Evolutionary conservation across 164 flowering plant genomes (phyloP).

Genomic region (Magnolia sinica): DNA sequence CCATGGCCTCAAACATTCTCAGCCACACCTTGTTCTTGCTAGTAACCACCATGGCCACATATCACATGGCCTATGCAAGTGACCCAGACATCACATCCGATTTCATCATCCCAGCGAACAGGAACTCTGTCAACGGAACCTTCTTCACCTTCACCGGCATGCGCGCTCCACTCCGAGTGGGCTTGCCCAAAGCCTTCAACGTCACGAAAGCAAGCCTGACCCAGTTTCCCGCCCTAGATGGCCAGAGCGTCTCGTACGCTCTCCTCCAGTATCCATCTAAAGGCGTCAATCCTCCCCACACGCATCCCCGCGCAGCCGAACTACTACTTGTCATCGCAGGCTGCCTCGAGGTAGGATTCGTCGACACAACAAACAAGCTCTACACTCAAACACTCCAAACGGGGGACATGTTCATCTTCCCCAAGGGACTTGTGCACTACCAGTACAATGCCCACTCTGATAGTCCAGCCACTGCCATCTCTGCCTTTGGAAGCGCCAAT

Average conservation of each 20-base stretch:
- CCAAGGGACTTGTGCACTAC: conserved; percentile 24
- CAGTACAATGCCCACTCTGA: conserved; percentile 13
- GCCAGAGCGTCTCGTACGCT: conserved; percentile 33
- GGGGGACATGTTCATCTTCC: conserved; percentile 29
- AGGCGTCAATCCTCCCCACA: conserved; percentile 28
- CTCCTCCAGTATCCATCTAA: conserved; percentile 24
- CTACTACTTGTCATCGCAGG: conserved; percentile 27
- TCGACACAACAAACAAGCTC: conserved; percentile 28
- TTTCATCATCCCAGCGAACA: conserved; percentile 17
- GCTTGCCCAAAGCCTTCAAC: conserved; percentile 16
- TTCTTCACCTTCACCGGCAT: conserved; percentile 34
- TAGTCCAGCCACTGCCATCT: conserved; percentile 9
- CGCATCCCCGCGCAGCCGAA: conserved; percentile 39
- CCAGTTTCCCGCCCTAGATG: conserved; percentile 30
- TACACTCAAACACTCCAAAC: conserved; percentile 23
- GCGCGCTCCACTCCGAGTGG: conserved; percentile 1
- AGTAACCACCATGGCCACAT: conserved; percentile 10
- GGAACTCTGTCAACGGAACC: conserved; percentile 8
- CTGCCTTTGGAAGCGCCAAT: conserved; percentile 18
- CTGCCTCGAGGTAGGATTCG: conserved; percentile 22
- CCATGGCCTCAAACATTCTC: conserved; percentile 8
- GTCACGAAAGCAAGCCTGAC: conserved; percentile 28
- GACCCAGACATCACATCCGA: conserved; percentile 26
- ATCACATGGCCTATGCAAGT: conserved; percentile 15
- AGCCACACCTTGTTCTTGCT: conserved; percentile 8